phyloP scores from a whole-genome alignment of 2,329 filamentous ascomycete species.

The Bipolaris sorokiniana region DNA sequence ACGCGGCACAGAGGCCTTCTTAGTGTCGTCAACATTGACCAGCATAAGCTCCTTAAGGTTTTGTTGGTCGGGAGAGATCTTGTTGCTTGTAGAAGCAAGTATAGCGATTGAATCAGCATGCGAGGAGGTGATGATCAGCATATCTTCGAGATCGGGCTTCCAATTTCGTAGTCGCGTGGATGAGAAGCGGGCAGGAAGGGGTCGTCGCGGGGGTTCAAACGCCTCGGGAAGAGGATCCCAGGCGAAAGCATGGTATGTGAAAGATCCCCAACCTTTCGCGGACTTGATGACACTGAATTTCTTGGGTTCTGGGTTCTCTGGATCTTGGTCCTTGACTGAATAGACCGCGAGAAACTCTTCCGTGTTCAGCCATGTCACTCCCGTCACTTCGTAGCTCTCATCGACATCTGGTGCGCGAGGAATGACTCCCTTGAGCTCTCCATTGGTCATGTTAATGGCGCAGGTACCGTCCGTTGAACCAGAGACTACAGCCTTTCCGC shows the following conservation, averaged over 20 bases:
- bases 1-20: conserved; percentile 68
- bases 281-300: conserved; percentile 77
- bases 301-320: conserved; percentile 63
- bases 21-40: conserved; percentile 75
- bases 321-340: conserved; percentile 50
- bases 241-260: conserved; percentile 74
- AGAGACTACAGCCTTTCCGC: conserved; percentile 89
- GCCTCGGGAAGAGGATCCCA: conserved; percentile 54
- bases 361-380: conserved; percentile 87
- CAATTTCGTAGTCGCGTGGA: conserved; percentile 80
- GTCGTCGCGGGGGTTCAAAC: conserved; percentile 61
- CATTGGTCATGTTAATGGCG: conserved; percentile 82
- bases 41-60: conserved; percentile 74
- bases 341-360: conserved; percentile 82
- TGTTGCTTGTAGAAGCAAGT: conserved; percentile 72
- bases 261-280: conserved; percentile 62
- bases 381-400: conserved; percentile 69
- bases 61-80: conserved; percentile 67
- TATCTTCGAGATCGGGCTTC: conserved; percentile 77
- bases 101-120: conserved; percentile 79
- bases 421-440: conserved; percentile 76
- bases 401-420: conserved; percentile 74
- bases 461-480: conserved; percentile 81
- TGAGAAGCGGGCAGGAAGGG: conserved; percentile 74
- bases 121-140: conserved; percentile 82